phyloP scores from a whole-genome alignment of 108 stramenopile genomes.

The Mayamaea pseudoterrestris region DNA sequence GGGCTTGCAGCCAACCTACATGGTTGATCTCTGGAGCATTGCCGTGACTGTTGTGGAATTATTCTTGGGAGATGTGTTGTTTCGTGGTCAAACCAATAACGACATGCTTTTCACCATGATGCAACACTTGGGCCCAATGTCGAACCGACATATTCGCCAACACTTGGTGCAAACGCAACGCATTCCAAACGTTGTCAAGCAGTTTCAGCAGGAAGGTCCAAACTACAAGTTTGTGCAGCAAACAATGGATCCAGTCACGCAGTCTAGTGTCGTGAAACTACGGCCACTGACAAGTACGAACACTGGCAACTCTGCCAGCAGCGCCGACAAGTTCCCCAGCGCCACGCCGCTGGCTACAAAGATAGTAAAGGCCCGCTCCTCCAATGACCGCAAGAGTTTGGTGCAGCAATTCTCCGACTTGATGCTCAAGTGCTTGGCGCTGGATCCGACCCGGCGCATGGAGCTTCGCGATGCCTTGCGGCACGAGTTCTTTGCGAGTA shows the following conservation, averaged over 20 bases:
- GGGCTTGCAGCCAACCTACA: slow-evolving; percentile 82
- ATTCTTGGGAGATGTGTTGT: slow-evolving; percentile 86
- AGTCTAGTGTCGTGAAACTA: slow-evolving; percentile 44
- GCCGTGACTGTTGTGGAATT: slow-evolving; percentile 89
- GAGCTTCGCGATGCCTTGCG: slow-evolving; percentile 24
- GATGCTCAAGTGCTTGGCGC: slow-evolving; percentile 64
- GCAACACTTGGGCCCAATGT: slow-evolving; percentile 86
- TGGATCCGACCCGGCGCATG: slow-evolving; percentile 79
- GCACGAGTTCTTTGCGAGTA: slow-evolving; percentile 36
- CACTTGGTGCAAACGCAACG: slow-evolving; percentile 55
- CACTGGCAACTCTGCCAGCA: slow-evolving; percentile 12
- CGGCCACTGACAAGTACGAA: neutral
- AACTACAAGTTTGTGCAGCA: slow-evolving; percentile 49
- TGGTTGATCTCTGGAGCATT: slow-evolving; percentile 91
- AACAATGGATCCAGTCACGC: slow-evolving; percentile 56
- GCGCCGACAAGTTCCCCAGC: slow-evolving; percentile 1
- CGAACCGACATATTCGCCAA: slow-evolving; percentile 66
- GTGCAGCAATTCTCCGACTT: slow-evolving; percentile 81
- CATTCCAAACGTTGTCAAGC: slow-evolving; percentile 27
- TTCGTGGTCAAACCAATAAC: slow-evolving; percentile 89
- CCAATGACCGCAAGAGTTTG: slow-evolving; percentile 57
- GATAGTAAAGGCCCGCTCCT: slow-evolving; percentile 60
- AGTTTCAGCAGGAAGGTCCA: slow-evolving; percentile 39
- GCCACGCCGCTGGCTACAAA: slow-evolving; percentile 37
- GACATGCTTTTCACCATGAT: slow-evolving; percentile 91